Evolutionary conservation across 2,329 filamentous ascomycete genomes (phyloP), one percentile per base, ranked within the genome.

Genomic region (Xylaria polymorpha): DNA sequence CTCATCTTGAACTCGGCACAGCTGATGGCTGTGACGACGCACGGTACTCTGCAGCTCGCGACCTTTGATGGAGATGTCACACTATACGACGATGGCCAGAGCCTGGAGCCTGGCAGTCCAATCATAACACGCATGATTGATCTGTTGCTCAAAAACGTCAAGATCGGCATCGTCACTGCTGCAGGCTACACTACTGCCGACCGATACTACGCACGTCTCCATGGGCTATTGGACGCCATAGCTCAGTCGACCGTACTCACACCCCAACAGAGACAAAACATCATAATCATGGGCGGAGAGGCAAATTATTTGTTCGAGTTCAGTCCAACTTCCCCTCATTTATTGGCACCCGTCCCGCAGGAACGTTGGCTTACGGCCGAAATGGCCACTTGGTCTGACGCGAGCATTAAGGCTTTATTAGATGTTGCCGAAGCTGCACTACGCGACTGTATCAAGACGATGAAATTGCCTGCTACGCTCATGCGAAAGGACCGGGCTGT

Each of bases 61-160:
- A 99, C 96, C 0, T 99, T 99, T 79, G 96, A 99, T 80, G 96
- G 96, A 81, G 96, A 99, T 81, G 94, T 99, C 60, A 99, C 96
- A 0, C 86, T 99, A 25, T 99, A 99, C 79, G 92, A 94, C 66
- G 92, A 99, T 77, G 96, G 96, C 14, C 87, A 94, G 75, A 93
- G 89, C 72, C 85, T 99, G 9, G 89, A 91, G 64, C 85, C 90
- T 0, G 85, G 88, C 18, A 97, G 92, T 78, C 92, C 94, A 0
- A 89, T 97, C 18, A 94, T 98, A 62, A 83, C 86, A 1, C 83
- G 86, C 35, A 84, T 91, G 44, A 79, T 91, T 20, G 90, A 90
- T 70, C 89, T 99, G 18, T 87, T 99, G 74, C 86, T 85, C 56
- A 90, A 90, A 73, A 91, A 92, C 69, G 92, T 95, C 72, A 92